Evolutionary conservation across 2,329 filamentous ascomycete species (phyloP), one percentile per base, ranked within the genome.

Genomic region (Hypoxylon sp.): DNA sequence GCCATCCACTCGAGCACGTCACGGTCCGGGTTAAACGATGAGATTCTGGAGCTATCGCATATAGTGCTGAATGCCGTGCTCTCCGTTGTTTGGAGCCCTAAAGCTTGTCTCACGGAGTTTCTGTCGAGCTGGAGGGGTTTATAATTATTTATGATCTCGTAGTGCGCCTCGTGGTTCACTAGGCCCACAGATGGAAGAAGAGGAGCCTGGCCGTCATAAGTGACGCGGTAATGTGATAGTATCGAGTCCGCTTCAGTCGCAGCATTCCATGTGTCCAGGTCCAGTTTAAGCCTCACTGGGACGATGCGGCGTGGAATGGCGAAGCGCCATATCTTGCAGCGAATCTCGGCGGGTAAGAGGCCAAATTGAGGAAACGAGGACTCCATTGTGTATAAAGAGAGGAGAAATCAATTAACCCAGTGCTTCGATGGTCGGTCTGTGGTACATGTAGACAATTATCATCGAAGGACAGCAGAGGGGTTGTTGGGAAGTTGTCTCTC

Each of bases 1-100:
- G 63, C 60, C 7, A 17, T 30, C 73, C 73, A 74, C 17, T 61
- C 54, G 13, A 74, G 65, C 13, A 68, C 65, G 27, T 74, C 72
- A 40, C 35, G 27, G 4, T 69, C 62, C 20, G 50, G 20, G 33
- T 69, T 53, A 31, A 73, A 72, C 14, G 31, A 56, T 25, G 61
- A 31, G 46, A 73, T 57, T 17, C 14, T 50, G 1, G 62, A 56
- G 17, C 59, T 42, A 13, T 31, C 20, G 58, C 53, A 66, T 30
- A 68, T 33, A 25, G 54, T 42, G 31, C 42, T 49, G 25, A 68
- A n/a, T 3, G 35, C 49, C 8, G 42, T 25, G 25, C 61, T 51
- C 17, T 64, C 51, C 6, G 59, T 42, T 7, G 31, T 20, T 6
- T 17, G 27, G 1, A 3, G 10, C 22, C 46, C 54, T 14, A 62